Base-by-base conservation (phyloP, 495 filamentous ascomycete species). In the Massariosphaeria phaeospora region DNA sequence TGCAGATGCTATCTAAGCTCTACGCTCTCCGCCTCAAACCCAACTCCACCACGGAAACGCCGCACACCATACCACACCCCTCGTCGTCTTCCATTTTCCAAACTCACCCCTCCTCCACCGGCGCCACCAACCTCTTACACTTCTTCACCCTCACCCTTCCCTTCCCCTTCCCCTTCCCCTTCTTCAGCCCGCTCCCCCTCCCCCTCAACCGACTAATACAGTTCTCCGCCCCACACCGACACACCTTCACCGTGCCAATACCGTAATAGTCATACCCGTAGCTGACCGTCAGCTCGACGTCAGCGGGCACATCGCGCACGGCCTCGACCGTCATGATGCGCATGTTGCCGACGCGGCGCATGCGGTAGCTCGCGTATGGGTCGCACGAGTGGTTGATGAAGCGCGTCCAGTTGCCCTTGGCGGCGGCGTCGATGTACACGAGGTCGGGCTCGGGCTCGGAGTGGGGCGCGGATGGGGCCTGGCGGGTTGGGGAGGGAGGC, bases 191-290 rank as follows among this genome's bases (percentile, higher is more conserved):
- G 8, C 10, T 23, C 23, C 13, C 27, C 3, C 18, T 30, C 25
- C 13, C 17, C 21, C 31, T 18, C 40, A 8, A 20, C 27, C 11
- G 21, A 2, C 48, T 18, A 2, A 54, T 31, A 38, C 50, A 54
- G 15, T 36, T 46, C 27, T 1, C 8, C 17, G 40, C 30, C 1
- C 50, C 40, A 46, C 50, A 54, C 20, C 15, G 11, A 27, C 40
- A 54, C 15, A 45, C 13, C 30, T 26, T 44, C 8, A 2, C 11
- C 27, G 40, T 54, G 7, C 33, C 25, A 11, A 35, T 2, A 2
- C 50, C 50, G 21, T 54, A 54, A 34, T 49, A 56, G n/a, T 56
- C 44, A 3, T 10, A 7, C 13, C 44, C 53, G 18, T 56, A 56
- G 12, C 10, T 17, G 0, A 41, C 34, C 5, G 43, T 48, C 10